Percentiles rank a stretch among this genome's conserved stretches.
phyloP scores from a whole-genome alignment of 768 basidiomycete species.

The Rhodosporidiobolus sp. region DNA sequence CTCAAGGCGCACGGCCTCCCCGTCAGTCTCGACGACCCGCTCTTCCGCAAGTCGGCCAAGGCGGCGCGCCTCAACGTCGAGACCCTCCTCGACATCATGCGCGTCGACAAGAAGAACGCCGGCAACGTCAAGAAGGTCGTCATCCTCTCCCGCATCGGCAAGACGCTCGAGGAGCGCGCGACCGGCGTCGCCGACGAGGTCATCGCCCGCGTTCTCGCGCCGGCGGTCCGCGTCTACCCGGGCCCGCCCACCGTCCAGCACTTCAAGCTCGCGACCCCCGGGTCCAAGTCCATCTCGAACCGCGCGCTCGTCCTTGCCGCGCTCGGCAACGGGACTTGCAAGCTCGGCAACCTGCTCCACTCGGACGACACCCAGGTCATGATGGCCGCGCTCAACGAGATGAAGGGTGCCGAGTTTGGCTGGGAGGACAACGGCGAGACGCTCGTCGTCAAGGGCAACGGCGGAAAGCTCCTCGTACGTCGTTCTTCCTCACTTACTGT shows the following conservation, averaged over 20 bases:
- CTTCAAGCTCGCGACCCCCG: constrained; percentile 82
- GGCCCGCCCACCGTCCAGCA: constrained; percentile 55
- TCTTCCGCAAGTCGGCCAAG: constrained; percentile 68
- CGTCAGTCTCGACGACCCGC: constrained; percentile 70
- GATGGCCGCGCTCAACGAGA: constrained; percentile 87
- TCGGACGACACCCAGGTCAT: constrained; percentile 99
- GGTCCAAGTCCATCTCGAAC: constrained; percentile 94
- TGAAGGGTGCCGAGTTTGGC: constrained; percentile 85
- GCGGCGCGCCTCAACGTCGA: constrained; percentile 69
- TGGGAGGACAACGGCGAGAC: constrained; percentile 98
- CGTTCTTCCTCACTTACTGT: background rate
- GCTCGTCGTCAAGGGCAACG: constrained; percentile 82
- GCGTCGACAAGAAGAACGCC: constrained; percentile 88
- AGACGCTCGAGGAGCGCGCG: constrained; percentile 86
- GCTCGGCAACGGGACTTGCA: constrained; percentile 80
- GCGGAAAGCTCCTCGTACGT: constrained; percentile 65
- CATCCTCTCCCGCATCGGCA: constrained; percentile 82
- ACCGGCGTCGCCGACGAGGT: constrained; percentile 75
- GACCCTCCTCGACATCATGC: constrained; percentile 84
- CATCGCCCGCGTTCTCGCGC: constrained; percentile 76
- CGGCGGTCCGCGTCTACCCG: constrained; percentile 69
- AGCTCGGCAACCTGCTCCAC: constrained; percentile 83
- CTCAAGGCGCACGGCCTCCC: constrained; percentile 90
- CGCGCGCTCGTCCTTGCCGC: constrained; percentile 90
- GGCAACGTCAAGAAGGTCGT: constrained; percentile 91